These are phyloP conservation scores for Blastocladiella britannica DNA, from an alignment of 192 early-diverging fungal species.

Conservation along the genomic window DNA sequence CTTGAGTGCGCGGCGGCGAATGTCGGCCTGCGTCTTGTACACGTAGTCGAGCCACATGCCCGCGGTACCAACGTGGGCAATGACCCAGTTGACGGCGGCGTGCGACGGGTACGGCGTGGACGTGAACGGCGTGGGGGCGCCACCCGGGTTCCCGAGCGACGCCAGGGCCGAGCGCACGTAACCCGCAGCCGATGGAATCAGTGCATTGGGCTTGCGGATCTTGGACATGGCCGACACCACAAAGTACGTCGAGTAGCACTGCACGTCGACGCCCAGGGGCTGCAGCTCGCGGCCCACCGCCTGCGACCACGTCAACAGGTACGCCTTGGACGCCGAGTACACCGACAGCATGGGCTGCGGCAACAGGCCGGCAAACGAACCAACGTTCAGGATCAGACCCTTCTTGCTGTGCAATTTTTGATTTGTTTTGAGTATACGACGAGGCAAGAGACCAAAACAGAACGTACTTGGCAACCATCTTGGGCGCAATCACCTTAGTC, in stretches of 20 bases:
- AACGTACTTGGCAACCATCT: conserved; percentile 45
- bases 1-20: conserved; percentile 47
- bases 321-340: conserved; percentile 86
- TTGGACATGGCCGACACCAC: conserved; percentile 88
- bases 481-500: conserved; percentile 54
- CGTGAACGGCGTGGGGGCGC: conserved; percentile 36
- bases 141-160: conserved; percentile 46
- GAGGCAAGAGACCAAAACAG: too few species aligned
- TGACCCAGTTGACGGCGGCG: conserved; percentile 42
- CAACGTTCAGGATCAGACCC: conserved; percentile 81
- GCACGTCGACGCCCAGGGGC: conserved; percentile 49
- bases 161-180: conserved; percentile 54
- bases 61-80: conserved; percentile 35
- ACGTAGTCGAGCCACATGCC: conserved; percentile 34
- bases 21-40: conserved; percentile 32
- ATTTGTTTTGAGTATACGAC: too few species aligned
- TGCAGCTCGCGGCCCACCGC: conserved; percentile 64
- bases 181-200: conserved; percentile 56
- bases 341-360: conserved; percentile 67
- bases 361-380: conserved; percentile 69
- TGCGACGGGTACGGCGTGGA: conserved; percentile 48
- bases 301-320: conserved; percentile 72
- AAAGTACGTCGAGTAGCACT: conserved; percentile 91
- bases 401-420: conserved; percentile 30
- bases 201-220: conserved; percentile 54